A percentile compares a stretch with the other conserved stretches of the same genome.
phyloP scores from a whole-genome alignment of 139 green algal species.

The Chlorella sp. region DNA sequence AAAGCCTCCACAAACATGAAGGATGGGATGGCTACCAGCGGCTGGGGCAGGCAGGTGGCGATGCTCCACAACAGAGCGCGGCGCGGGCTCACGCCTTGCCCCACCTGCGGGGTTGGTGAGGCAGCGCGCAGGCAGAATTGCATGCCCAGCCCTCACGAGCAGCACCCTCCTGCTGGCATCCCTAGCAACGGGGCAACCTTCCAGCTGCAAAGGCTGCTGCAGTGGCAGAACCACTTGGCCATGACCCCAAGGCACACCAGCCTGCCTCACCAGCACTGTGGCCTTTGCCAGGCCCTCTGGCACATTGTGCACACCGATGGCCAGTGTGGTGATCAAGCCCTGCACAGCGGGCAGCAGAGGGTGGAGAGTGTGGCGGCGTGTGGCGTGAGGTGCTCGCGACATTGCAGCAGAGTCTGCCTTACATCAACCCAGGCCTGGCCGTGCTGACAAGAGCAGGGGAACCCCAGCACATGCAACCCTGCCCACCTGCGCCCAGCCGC shows the following conservation, averaged over 20 bases:
- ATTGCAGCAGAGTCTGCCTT: too few species aligned
- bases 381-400: too few species aligned
- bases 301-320: slow-evolving; percentile 98
- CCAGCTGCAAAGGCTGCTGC: too few species aligned
- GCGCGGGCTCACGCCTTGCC: slow-evolving; percentile 73
- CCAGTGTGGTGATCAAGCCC: slow-evolving; percentile 93
- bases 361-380: background rate
- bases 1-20: slow-evolving; percentile 98
- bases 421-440: too few species aligned
- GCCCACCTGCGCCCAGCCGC: slow-evolving; percentile 80
- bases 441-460: too few species aligned
- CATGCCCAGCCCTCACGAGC: too few species aligned
- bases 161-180: background rate
- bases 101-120: slow-evolving; percentile 2
- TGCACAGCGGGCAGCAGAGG: slow-evolving; percentile 24
- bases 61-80: slow-evolving; percentile 89
- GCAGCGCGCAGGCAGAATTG: too few species aligned
- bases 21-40: slow-evolving; percentile 90
- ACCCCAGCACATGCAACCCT: too few species aligned
- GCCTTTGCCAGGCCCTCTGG: slow-evolving; percentile 96
- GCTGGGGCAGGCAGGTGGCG: slow-evolving; percentile 87
- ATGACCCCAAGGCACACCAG: background rate
- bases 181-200: too few species aligned
- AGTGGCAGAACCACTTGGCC: too few species aligned
- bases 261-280: slow-evolving; percentile 83